phyloP scores from a whole-genome alignment of 805 yeast genomes.

The Ogataea dorogensis region DNA sequence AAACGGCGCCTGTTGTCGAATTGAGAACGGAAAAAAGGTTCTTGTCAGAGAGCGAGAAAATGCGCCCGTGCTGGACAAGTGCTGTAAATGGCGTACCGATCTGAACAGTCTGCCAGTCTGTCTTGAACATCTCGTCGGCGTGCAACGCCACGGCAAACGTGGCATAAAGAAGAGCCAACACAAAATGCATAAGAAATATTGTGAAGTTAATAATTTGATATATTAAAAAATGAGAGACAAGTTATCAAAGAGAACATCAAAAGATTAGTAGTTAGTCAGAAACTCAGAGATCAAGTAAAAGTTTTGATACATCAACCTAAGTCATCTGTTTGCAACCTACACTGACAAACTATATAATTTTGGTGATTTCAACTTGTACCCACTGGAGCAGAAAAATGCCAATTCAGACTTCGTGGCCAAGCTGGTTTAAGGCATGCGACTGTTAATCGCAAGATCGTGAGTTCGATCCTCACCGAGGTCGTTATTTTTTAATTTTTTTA shows the following conservation, averaged over 20 bases:
- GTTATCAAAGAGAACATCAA: background rate
- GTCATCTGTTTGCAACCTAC: too few relatives aligned
- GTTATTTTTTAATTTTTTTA: conserved; percentile 10
- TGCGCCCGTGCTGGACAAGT: conserved; percentile 16
- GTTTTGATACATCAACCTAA: too few relatives aligned
- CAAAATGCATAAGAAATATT: conserved; percentile 5
- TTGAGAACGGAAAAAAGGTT: conserved; percentile 30
- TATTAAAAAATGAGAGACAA: background rate
- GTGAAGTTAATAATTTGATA: background rate
- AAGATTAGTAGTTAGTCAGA: too few relatives aligned
- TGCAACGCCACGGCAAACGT: conserved; percentile 18
- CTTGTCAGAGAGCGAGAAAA: conserved; percentile 28
- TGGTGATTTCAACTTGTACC: too few relatives aligned
- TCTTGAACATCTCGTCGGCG: conserved; percentile 51
- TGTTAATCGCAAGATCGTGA: conserved; percentile 30
- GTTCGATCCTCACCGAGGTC: conserved; percentile 30
- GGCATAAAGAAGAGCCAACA: conserved; percentile 10
- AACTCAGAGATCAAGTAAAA: too few relatives aligned
- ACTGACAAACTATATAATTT: too few relatives aligned
- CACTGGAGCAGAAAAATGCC: background rate
- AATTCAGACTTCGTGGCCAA: conserved; percentile 25
- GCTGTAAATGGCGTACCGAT: conserved; percentile 38
- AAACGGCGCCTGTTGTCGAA: conserved; percentile 26
- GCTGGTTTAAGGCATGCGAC: conserved; percentile 31
- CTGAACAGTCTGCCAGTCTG: conserved; percentile 53